Evolutionary conservation across 2,329 filamentous ascomycete species (phyloP), one percentile per base, ranked within the genome.

Genomic region (Fusarium sp.): DNA sequence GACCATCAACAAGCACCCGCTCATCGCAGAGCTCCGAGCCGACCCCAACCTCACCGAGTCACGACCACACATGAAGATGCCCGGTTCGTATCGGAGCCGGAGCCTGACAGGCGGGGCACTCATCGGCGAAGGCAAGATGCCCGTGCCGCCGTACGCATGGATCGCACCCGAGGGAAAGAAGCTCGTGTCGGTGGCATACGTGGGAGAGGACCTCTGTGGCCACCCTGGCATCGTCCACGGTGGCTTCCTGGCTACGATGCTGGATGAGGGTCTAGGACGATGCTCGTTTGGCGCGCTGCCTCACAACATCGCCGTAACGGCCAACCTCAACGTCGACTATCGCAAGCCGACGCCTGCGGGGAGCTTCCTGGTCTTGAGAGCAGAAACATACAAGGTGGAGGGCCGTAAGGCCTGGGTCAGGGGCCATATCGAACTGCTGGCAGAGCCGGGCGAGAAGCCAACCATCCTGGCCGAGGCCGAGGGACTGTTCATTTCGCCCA

Each of bases 361-460:
- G 25, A 89, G 90, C 70, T 97, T 93, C 80, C 86, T 97, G 33
- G 94, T 97, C 50, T 84, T 99, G 68, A 88, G 90, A 71, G 95
- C 94, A 5, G 90, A 91, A 80, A 98, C 95, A 22, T 92, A 90
- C 11, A 95, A 93, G 85, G 93, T 96, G 2, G 95, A 98, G 80
- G 96, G 97, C 1, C 89, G 97, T 71, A 98, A 98, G 86, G 96
- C 95, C 14, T 98, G 95, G 95, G 95, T 98, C 1, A 92, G 94
- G 84, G 97, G 95, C 2, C 90, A 91, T 76, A 92, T 98, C 78
- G 95, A 98, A 88, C 92, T 94, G 65, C 84, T 98, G 70, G 89
- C 90, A 9, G 68, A 87, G 86, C 85, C 76, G 36, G 90, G 90
- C 10, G 88, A 92, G 82, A 86, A 88, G 76, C 91, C 92, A 1